A percentile compares a stretch with the other conserved stretches of the same genome.
phyloP scores from a whole-genome alignment of 2,329 filamentous ascomycete species.

The Hawksworthiomyces lignivorus region DNA sequence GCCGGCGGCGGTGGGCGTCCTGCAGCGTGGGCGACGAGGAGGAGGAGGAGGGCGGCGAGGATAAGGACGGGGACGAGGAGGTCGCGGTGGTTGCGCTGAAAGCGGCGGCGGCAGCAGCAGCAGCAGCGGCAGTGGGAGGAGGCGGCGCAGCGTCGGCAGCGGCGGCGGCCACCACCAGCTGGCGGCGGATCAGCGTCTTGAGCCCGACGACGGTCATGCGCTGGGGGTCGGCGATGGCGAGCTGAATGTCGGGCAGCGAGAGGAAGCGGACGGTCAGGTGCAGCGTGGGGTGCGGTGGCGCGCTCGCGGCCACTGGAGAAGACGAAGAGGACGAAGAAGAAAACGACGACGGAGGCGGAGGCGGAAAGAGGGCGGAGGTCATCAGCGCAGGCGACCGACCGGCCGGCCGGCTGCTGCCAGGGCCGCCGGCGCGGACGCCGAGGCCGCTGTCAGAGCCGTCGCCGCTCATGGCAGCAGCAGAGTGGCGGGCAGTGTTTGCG shows the following conservation, averaged over 20 bases:
- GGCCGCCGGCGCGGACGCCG: too few relatives aligned
- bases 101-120: too few relatives aligned
- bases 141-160: constrained; percentile 37
- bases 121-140: too few relatives aligned
- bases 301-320: not conserved
- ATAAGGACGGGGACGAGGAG: not conserved
- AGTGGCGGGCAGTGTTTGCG: too few relatives aligned
- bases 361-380: not conserved
- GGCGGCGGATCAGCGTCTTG: constrained; percentile 71
- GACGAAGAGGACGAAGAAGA: not conserved
- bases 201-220: constrained; percentile 68
- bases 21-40: constrained; percentile 2
- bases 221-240: constrained; percentile 63
- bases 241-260: constrained; percentile 71
- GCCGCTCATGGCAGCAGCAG: too few relatives aligned
- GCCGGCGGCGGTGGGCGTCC: constrained; percentile 48
- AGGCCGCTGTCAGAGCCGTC: too few relatives aligned
- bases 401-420: not conserved
- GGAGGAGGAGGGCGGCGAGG: not conserved
- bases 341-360: constrained; percentile 1
- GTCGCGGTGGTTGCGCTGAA: not conserved
- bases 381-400: not conserved
- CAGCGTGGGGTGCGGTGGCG: constrained; percentile 37
- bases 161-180: constrained; percentile 35
- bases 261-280: constrained; percentile 87